These are phyloP conservation scores for Sicyos edulis DNA, from an alignment of 306 rosid species.

Conservation along the genomic window DNA sequence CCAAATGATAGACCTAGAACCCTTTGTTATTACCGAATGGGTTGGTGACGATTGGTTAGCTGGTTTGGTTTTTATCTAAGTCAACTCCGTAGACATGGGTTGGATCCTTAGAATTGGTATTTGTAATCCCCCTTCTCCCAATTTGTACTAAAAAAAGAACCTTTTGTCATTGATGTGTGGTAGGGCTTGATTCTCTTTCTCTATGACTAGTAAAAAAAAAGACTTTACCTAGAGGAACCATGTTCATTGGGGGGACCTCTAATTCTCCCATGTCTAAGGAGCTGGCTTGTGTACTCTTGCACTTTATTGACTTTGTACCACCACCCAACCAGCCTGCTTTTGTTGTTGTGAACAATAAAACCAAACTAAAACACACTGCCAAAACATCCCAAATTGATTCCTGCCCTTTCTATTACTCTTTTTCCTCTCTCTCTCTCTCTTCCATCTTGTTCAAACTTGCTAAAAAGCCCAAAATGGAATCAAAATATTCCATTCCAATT, in stretches of 20 bases:
- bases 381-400: neutral
- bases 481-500: too few relatives aligned
- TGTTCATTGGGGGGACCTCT: slow-evolving; percentile 15
- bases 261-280: slow-evolving; percentile 3
- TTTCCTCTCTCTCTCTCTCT: too few relatives aligned
- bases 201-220: neutral
- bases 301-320: slow-evolving; percentile 7
- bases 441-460: neutral
- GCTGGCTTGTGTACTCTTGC: slow-evolving; percentile 12
- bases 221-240: neutral
- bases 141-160: too few relatives aligned
- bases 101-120: too few relatives aligned
- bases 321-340: neutral
- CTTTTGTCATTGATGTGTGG: neutral
- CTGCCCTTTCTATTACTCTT: neutral
- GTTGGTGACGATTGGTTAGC: too few relatives aligned
- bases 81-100: too few relatives aligned
- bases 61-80: too few relatives aligned
- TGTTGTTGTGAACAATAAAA: slow-evolving; percentile 7
- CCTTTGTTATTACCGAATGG: neutral
- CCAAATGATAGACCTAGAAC: neutral
- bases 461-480: too few relatives aligned
- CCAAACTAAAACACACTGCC: neutral
- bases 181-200: slow-evolving; percentile 3
- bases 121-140: too few relatives aligned